Evolutionary conservation across 2,329 filamentous ascomycete genomes (phyloP), one percentile per base, ranked within the genome.

Genomic region (Penicillium corylophilum): DNA sequence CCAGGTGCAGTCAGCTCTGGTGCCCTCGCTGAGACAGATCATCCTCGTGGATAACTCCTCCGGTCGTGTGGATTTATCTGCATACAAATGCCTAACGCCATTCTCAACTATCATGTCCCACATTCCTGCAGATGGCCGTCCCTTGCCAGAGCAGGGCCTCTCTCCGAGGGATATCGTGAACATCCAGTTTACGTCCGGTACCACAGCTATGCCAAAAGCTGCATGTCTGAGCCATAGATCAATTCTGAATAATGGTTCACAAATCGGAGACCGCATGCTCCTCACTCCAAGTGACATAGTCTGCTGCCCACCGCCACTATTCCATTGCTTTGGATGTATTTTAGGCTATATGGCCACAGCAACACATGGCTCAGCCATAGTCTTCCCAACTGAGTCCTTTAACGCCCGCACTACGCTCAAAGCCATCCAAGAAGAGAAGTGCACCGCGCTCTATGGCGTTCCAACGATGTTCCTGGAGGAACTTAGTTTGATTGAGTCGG

Each of bases 151-250:
- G 71, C 68, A 77, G 67, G 10, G 61, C 62, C 26, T 70, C 22
- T 71, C 76, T 87, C 78, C 84, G 0, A 70, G 82, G 54, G 93
- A 97, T 45, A 84, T 88, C 2, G 86, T 95, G 60, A 97, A 96
- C 68, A 96, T 97, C 58, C 93, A 97, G 71, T 97, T 97, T 75
- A 99, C 94, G 0, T 93, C 88, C 0, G 94, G 93, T n/a, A 97
- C 94, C 0, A 97, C 94, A 0, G 89, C 89, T 0, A 79, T 82
- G 64, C 93, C 92, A 20, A 97, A 97, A 74, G 94, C 94, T 0
- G 93, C 93, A 1, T 95, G 91, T 76, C 81, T 99, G 28, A 86
- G 83, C 0, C 93, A 97, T 73, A 81, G 80, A 3, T 86, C 82
- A n/a, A 93, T 97, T 57, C 79, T 99, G 55, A 99, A 97, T 74